Evolutionary conservation across 2,329 filamentous ascomycete genomes (phyloP).

Genomic region (Colletotrichum trifolii): DNA sequence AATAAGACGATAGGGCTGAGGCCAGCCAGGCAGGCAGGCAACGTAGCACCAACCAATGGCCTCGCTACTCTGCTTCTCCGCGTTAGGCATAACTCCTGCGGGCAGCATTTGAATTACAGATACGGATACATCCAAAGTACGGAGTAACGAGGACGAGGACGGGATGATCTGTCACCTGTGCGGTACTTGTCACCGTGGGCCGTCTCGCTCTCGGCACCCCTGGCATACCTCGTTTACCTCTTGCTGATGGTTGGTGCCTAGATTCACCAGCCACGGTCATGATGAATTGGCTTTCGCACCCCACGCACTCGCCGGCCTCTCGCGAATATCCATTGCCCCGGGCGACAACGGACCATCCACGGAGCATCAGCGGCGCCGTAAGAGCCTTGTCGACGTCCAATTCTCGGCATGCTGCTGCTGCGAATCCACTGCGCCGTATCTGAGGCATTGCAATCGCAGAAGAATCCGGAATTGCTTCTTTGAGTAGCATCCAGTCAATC

Average conservation of each 20-base stretch:
- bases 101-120: not conserved
- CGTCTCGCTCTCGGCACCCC: slow-evolving; percentile 15
- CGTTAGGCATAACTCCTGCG: slow-evolving; percentile 26
- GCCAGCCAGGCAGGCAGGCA: slow-evolving; percentile 17
- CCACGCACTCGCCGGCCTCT: slow-evolving; percentile 10
- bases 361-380: slow-evolving; percentile 11
- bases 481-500: not conserved
- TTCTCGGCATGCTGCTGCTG: not conserved
- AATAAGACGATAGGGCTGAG: slow-evolving; percentile 14
- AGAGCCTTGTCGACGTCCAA: slow-evolving; percentile 6
- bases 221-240: not conserved
- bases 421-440: not conserved
- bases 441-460: slow-evolving; percentile 1
- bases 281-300: slow-evolving; percentile 23
- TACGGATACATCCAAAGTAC: too few relatives aligned
- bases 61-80: slow-evolving; percentile 14
- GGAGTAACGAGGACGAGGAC: too few relatives aligned
- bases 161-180: not conserved
- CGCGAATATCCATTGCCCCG: slow-evolving; percentile 24
- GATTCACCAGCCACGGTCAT: slow-evolving; percentile 26
- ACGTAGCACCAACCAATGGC: slow-evolving; percentile 21
- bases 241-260: slow-evolving; percentile 25
- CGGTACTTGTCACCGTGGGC: not conserved
- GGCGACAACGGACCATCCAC: slow-evolving; percentile 20
- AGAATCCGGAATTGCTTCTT: slow-evolving; percentile 9